Evolutionary conservation across 805 yeast genomes (phyloP), one percentile per base, ranked within the genome.

Genomic region (Monosporozyma servazzii): DNA sequence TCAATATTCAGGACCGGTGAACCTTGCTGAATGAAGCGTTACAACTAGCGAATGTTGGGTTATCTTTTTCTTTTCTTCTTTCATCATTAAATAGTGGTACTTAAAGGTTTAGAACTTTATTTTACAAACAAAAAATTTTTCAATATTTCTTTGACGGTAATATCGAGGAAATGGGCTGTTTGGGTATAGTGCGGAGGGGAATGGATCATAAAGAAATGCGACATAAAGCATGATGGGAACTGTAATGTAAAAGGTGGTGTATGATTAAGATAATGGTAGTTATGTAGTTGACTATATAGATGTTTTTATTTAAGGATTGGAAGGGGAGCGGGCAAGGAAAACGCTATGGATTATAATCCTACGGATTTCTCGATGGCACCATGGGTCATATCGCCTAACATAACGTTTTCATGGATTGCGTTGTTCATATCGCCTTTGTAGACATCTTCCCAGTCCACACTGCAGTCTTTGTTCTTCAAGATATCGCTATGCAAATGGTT

Each of bases 371-470:
- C 93, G 75, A 88, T 75, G 60, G 84, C 88, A 15, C 81, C 63
- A 65, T 88, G 96, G 72, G 88, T 78, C 61, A 82, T 87, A 31
- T 57, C 61, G 11, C 64, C 65, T 17, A 61, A 64, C 65, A 45
- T 31, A 17, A 31, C 39, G 29, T 36, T 36, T 17, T 45, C 56
- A n/a, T 41, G 44, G 44, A 41, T 21, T 2, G 27, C 23, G 3
- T 20, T 41, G 17, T 41, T 21, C 17, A 21, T 41, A 21, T 27
- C 52, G 23, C 77, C 84, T 27, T 75, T 74, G 67, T 90, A 90
- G 20, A 91, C 77, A 62, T 93, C 98, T 62, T 93, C 98, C 97
- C 98, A 91, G 60, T 88, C 96, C 42, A 91, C 71, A 15, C 80
- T 68, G 20, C 82, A 69, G 53, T 93, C 98, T 62, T 79, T 83